A percentile compares a stretch with the other conserved stretches of the same genome.
These are phyloP conservation scores for Gentiana straminea DNA, from an alignment of 257 asterid species.

Conservation along the genomic window DNA sequence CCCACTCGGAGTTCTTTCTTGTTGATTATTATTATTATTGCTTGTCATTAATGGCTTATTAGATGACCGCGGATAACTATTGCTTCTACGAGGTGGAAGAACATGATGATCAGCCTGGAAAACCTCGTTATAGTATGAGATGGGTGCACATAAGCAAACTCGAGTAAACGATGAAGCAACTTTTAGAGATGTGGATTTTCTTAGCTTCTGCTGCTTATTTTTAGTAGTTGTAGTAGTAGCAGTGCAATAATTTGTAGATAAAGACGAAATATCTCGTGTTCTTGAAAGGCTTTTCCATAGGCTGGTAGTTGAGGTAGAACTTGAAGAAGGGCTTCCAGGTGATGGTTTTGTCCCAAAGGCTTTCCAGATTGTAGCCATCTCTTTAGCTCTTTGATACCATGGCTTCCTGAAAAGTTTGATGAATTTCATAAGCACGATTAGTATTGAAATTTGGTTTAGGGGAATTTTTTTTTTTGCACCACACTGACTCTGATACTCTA, in stretches of 20 bases:
- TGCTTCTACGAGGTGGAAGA: constrained; percentile 63
- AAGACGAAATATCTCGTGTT: constrained; percentile 23
- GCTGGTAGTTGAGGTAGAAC: constrained; percentile 27
- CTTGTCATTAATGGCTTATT: constrained; percentile 15
- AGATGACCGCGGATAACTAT: constrained; percentile 50
- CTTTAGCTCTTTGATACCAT: constrained; percentile 85
- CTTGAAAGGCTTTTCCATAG: constrained; percentile 45
- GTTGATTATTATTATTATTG: constrained; percentile 1
- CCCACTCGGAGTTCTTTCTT: constrained; percentile 51
- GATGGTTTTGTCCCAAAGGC: constrained; percentile 26
- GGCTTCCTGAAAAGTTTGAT: constrained; percentile 42
- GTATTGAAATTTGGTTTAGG: too few species aligned
- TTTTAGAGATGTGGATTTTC: constrained; percentile 65
- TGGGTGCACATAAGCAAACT: constrained; percentile 78
- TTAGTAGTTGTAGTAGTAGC: background rate
- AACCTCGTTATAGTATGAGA: constrained; percentile 66
- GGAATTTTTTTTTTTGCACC: too few species aligned
- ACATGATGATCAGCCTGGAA: constrained; percentile 39
- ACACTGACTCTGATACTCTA: too few species aligned
- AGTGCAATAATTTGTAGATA: too few species aligned
- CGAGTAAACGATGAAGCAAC: constrained; percentile 67
- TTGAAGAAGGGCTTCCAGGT: constrained; percentile 31
- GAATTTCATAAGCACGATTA: background rate
- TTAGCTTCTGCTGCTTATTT: constrained; percentile 36
- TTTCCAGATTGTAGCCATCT: constrained; percentile 70